Evolutionary conservation across 2,329 filamentous ascomycete species (phyloP), one percentile per base, ranked within the genome.

Genomic region (Dactylellina drechsleri): DNA sequence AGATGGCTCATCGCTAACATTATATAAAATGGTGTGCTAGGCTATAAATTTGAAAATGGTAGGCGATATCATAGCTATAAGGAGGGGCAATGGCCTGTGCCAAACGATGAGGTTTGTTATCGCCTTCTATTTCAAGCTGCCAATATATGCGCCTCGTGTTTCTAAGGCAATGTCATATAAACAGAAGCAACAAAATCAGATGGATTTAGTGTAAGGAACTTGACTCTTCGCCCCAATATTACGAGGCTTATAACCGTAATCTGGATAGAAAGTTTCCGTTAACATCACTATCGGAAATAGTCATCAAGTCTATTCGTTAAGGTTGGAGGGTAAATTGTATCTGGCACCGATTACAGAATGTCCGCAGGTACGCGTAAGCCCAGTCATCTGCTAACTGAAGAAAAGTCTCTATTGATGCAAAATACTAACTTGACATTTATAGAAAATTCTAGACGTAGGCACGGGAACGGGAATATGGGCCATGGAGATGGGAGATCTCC

Each of bases 11-110:
- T 7, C 43, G 28, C 41, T 36, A 6, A 45, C 16, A 43, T n/a
- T 26, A 20, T 43, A 18, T 6, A 47, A 47, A 47, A 47, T 15
- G 13, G 1, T 47, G 8, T 50, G 12, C 56, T 41, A 71, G 72
- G 66, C 40, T 76, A 76, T 20, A 70, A 56, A 23, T 79, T 77
- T 52, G 78, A 79, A 73, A 78, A 79, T 66, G 78, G 78, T 10
- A 73, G 85, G 70, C 83, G 85, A 45, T 86, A 86, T 77, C 85
- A 86, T 78, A 82, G 82, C 31, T 85, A 85, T 73, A 80, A 83
- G 2, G 82, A 83, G 40, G 84, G 83, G 7, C 81, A 83, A 54
- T 86, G 86, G 77, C 84, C 84, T 31, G 79, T 86, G 16, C 85
- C 85, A n/a, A 86, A 86, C 77, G 85, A 86, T 71, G 85, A 86